A percentile compares a stretch with the other conserved stretches of the same genome.
Evolutionary conservation across 2,329 filamentous ascomycete genomes (phyloP).

Genomic region (Cytospora piceicola): DNA sequence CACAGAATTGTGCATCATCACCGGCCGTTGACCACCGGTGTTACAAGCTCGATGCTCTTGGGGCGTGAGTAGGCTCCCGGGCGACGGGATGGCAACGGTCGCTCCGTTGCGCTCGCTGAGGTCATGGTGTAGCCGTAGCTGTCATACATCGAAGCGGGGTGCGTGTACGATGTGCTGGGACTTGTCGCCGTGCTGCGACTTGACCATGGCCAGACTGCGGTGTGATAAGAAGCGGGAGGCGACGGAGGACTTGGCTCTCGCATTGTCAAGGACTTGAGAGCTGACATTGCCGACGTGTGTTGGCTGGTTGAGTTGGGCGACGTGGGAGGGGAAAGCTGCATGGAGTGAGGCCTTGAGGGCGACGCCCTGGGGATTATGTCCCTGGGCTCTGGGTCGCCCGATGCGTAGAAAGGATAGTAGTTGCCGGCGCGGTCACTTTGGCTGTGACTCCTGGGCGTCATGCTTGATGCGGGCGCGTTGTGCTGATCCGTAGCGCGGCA

Average conservation of each 20-base stretch:
- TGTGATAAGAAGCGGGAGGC: conserved; percentile 47
- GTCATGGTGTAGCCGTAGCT: conserved; percentile 49
- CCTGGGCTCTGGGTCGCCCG: conserved; percentile 55
- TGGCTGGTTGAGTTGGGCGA: conserved; percentile 49
- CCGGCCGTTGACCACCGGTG: conserved; percentile 59
- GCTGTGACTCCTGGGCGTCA: conserved; percentile 32
- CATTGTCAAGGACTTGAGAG: conserved; percentile 58
- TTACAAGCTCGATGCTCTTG: conserved; percentile 67
- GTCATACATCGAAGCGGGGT: conserved; percentile 49
- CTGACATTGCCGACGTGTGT: conserved; percentile 57
- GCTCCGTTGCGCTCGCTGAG: conserved; percentile 47
- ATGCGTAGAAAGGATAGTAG: conserved; percentile 51
- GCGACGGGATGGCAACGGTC: conserved; percentile 60
- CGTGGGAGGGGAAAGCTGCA: conserved; percentile 59
- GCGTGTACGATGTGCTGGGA: conserved; percentile 57
- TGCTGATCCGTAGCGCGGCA: conserved; percentile 59
- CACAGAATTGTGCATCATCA: conserved; percentile 9
- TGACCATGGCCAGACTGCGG: conserved; percentile 58
- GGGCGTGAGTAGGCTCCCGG: conserved; percentile 60
- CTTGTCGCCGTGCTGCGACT: conserved; percentile 53
- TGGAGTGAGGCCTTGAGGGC: conserved; percentile 62
- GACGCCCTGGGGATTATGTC: conserved; percentile 68
- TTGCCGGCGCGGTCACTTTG: conserved; percentile 31
- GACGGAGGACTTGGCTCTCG: conserved; percentile 61
- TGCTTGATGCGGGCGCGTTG: conserved; percentile 37